Conservation (phyloP, 768 basidiomycete species). For the Russula vinacea region DNA sequence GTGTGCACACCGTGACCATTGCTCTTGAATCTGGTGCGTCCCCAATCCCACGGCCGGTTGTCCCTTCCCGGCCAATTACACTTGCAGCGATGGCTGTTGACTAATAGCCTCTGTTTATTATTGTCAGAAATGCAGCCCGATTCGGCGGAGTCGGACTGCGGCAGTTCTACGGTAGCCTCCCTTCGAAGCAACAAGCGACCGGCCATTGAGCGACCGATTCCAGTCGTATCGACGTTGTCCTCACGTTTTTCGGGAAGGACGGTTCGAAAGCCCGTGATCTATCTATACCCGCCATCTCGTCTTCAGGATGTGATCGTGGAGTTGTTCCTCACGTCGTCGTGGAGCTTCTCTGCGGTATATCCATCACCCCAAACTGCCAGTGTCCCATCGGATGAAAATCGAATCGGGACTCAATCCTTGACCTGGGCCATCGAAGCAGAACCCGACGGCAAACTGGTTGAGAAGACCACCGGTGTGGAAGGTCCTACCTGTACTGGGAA, state of each 20-base stretch:
- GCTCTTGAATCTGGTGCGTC: constrained; percentile 9
- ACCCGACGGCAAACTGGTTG: constrained; percentile 14
- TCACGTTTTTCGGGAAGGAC: background rate
- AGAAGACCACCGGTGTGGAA: constrained; percentile 12
- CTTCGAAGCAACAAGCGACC: background rate
- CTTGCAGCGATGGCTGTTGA: background rate
- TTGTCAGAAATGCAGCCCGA: background rate
- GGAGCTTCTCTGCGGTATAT: constrained; percentile 18
- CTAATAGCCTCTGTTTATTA: too few species aligned
- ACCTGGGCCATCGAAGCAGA: constrained; percentile 17
- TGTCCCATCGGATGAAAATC: background rate
- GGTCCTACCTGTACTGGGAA: constrained; percentile 22
- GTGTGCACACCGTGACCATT: constrained; percentile 7
- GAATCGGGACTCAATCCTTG: background rate
- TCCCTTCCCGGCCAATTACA: background rate
- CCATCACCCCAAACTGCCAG: background rate
- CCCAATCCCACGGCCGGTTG: too few species aligned
- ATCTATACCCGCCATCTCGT: constrained; percentile 13
- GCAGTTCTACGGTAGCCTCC: background rate
- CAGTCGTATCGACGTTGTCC: background rate
- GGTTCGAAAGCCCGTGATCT: constrained; percentile 21
- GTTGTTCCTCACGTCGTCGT: constrained; percentile 1
- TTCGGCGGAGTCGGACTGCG: background rate
- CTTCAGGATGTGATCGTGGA: constrained; percentile 15
- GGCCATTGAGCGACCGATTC: too few species aligned